These are phyloP conservation scores for Poa pratensis DNA, from an alignment of 176 grass and related monocot species.

Conservation along the genomic window DNA sequence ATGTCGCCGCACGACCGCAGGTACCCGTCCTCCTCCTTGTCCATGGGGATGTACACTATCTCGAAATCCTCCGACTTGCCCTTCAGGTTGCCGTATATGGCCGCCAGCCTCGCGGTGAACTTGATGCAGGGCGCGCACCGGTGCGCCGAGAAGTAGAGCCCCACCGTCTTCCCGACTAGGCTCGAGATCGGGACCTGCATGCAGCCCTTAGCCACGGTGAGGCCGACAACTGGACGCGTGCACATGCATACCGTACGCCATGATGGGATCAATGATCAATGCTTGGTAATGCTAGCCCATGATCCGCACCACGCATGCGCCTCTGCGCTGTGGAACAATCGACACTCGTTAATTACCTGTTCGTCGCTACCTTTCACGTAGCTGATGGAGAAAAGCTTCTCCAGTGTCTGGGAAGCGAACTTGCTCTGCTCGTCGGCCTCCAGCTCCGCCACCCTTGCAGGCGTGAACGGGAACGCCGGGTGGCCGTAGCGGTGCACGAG, in stretches of 20 bases:
- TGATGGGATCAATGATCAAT: conserved; percentile 17
- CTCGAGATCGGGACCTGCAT: conserved; percentile 70
- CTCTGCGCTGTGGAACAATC: neutral
- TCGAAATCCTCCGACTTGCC: conserved; percentile 57
- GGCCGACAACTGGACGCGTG: conserved; percentile 43
- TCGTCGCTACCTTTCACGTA: conserved; percentile 43
- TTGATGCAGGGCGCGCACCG: conserved; percentile 55
- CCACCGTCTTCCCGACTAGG: conserved; percentile 67
- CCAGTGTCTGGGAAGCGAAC: conserved; percentile 68
- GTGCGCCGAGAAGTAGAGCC: conserved; percentile 64
- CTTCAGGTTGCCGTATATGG: conserved; percentile 51
- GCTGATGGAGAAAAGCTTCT: conserved; percentile 55
- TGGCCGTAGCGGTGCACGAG: conserved; percentile 55
- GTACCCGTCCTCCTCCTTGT: conserved; percentile 66
- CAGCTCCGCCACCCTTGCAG: conserved; percentile 56
- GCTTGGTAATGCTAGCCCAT: neutral
- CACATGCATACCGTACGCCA: neutral
- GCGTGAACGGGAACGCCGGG: conserved; percentile 65
- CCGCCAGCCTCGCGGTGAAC: conserved; percentile 62
- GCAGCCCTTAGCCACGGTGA: conserved; percentile 56
- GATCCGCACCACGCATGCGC: neutral
- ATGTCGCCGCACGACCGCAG: conserved; percentile 48
- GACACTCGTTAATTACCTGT: conserved; percentile 33
- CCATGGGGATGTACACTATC: conserved; percentile 69
- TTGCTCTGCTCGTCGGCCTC: conserved; percentile 55